These are phyloP conservation scores for Mucor saturninus DNA, from an alignment of 371 early-diverging fungal genomes.

Conservation along the genomic window DNA sequence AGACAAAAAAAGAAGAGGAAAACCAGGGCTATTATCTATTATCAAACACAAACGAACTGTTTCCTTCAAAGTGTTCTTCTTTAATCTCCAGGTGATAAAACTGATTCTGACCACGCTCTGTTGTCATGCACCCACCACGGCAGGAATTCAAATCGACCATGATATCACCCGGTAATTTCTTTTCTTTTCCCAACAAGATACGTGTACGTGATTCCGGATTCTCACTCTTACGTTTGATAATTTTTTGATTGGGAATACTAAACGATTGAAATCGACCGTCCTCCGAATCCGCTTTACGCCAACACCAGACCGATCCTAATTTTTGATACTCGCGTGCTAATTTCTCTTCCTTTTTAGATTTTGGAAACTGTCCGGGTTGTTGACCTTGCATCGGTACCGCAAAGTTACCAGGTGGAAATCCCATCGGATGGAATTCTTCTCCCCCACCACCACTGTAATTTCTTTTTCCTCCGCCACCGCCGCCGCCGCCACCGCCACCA, in stretches of 20 bases:
- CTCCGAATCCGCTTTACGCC: conserved; percentile 8
- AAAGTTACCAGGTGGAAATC: conserved; percentile 1
- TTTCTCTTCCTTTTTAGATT: conserved; percentile 20
- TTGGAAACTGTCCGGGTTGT: neutral
- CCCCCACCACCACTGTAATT: neutral
- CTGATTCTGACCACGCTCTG: neutral
- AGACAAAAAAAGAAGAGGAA: neutral
- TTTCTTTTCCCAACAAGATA: conserved; percentile 25
- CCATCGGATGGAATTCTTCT: neutral
- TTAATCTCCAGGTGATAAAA: neutral
- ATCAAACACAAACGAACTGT: neutral
- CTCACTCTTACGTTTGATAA: conserved; percentile 14
- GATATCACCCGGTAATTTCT: conserved; percentile 19
- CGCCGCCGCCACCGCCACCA: neutral
- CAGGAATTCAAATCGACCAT: conserved; percentile 17
- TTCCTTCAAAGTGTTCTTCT: neutral
- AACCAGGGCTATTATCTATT: neutral
- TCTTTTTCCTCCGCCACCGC: neutral
- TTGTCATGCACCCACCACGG: neutral
- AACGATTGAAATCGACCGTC: conserved; percentile 21
- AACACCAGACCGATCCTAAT: conserved; percentile 20
- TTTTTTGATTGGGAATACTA: conserved; percentile 24
- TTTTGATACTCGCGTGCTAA: conserved; percentile 22
- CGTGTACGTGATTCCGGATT: neutral
- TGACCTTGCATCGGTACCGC: conserved; percentile 3